Conservation (phyloP, 2,329 filamentous ascomycete genomes). For the Colletotrichum trifolii region DNA sequence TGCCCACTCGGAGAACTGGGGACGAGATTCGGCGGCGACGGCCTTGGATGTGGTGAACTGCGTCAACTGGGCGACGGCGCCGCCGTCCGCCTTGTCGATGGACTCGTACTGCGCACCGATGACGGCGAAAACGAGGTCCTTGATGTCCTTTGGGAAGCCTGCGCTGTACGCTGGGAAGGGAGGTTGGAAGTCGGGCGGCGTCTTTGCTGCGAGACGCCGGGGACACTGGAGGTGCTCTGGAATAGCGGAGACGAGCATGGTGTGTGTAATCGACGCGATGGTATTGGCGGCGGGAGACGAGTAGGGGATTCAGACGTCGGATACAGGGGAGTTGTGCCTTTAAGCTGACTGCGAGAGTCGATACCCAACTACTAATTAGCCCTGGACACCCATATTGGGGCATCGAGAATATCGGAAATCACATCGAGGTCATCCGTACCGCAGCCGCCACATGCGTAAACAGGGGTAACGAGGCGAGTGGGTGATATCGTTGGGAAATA, state of each 20-base stretch:
- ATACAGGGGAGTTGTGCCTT: slow-evolving; percentile 1
- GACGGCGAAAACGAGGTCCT: slow-evolving; percentile 36
- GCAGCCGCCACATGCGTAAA: no score
- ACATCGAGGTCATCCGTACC: no score
- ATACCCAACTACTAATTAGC: no score
- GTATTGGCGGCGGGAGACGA: not conserved
- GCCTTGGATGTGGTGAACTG: slow-evolving; percentile 27
- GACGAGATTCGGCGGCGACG: slow-evolving; percentile 3
- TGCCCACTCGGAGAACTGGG: slow-evolving; percentile 34
- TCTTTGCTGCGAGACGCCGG: slow-evolving; percentile 27
- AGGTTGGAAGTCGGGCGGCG: slow-evolving; percentile 31
- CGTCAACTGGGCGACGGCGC: slow-evolving; percentile 20
- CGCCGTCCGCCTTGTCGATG: slow-evolving; percentile 1
- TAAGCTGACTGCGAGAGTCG: not conserved
- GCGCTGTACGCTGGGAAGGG: slow-evolving; percentile 36
- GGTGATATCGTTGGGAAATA: no score
- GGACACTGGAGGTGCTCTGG: slow-evolving; percentile 35
- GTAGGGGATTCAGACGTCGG: not conserved
- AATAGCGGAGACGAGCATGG: slow-evolving; percentile 36
- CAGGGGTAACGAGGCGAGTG: no score
- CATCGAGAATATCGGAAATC: no score
- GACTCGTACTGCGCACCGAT: slow-evolving; percentile 35
- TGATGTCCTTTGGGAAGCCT: slow-evolving; percentile 33
- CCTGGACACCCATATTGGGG: no score
- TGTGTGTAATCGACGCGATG: slow-evolving; percentile 17